These are phyloP conservation scores for Fusarium lyarnte DNA, from an alignment of 2,329 filamentous ascomycete genomes.

Conservation along the genomic window DNA sequence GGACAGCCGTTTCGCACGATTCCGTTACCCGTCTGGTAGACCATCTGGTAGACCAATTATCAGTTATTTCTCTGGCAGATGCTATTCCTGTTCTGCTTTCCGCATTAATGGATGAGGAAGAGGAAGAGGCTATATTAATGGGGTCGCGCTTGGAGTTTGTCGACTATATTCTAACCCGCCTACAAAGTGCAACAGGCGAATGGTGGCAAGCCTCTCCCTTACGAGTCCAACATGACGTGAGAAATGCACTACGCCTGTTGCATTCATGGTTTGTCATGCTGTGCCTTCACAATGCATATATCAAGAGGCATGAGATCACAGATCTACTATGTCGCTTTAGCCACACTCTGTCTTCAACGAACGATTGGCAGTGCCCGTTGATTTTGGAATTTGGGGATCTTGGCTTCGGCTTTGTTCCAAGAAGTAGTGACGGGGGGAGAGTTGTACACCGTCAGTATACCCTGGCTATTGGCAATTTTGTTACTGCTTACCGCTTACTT, in stretches of 20 bases:
- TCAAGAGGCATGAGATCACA: too few relatives aligned
- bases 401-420: neutral
- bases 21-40: too few relatives aligned
- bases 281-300: too few relatives aligned
- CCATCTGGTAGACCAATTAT: fast-evolving
- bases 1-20: too few relatives aligned
- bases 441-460: too few relatives aligned
- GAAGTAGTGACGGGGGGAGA: too few relatives aligned
- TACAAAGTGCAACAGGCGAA: too few relatives aligned
- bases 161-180: neutral
- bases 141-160: fast-evolving
- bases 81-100: neutral
- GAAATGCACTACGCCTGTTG: fast-evolving
- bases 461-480: fast-evolving
- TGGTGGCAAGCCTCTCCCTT: too few relatives aligned
- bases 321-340: neutral
- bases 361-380: neutral
- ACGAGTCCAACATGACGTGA: too few relatives aligned
- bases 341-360: fast-evolving
- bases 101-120: neutral
- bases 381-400: neutral
- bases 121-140: too few relatives aligned
- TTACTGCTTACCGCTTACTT: neutral
- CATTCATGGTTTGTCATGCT: neutral
- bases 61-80: fast-evolving